Conservation (phyloP, 2,329 filamentous ascomycete genomes). For the Chrysoporthe cubensis region DNA sequence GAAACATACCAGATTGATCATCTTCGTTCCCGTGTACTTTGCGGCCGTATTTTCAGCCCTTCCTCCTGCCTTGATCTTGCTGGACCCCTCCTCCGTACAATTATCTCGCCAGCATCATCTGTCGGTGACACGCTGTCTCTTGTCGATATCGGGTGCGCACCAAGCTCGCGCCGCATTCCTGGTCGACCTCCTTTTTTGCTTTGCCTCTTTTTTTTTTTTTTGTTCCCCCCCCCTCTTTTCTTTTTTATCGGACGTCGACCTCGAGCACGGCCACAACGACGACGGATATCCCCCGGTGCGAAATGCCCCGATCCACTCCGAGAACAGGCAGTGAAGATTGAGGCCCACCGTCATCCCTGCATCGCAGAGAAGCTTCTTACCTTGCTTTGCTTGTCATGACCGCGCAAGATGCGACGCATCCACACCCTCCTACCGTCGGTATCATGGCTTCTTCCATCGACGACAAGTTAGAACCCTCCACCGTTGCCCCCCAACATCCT, state of each 20-base stretch:
- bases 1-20: conserved; percentile 17
- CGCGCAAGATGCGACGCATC: conserved; percentile 26
- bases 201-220: not conserved
- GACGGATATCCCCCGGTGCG: conserved; percentile 21
- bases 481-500: not conserved
- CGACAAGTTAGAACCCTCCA: conserved; percentile 11
- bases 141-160: not conserved
- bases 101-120: not conserved
- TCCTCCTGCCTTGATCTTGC: not conserved
- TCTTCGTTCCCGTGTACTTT: conserved; percentile 12
- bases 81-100: not conserved
- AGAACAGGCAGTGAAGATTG: not conserved
- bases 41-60: not conserved
- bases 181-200: not conserved
- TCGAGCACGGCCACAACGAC: conserved; percentile 2
- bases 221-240: not conserved
- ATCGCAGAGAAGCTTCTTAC: conserved; percentile 21
- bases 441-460: conserved; percentile 21
- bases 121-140: conserved; percentile 11
- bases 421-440: conserved; percentile 22
- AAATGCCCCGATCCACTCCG: conserved; percentile 25
- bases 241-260: not conserved
- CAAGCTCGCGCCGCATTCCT: conserved; percentile 21
- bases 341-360: conserved; percentile 22
- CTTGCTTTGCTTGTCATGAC: conserved; percentile 24